A percentile compares a stretch with the other conserved stretches of the same genome.
These are phyloP conservation scores for Pseudogymnoascus verrucosus DNA, from an alignment of 2,329 filamentous ascomycete species.

Conservation along the genomic window DNA sequence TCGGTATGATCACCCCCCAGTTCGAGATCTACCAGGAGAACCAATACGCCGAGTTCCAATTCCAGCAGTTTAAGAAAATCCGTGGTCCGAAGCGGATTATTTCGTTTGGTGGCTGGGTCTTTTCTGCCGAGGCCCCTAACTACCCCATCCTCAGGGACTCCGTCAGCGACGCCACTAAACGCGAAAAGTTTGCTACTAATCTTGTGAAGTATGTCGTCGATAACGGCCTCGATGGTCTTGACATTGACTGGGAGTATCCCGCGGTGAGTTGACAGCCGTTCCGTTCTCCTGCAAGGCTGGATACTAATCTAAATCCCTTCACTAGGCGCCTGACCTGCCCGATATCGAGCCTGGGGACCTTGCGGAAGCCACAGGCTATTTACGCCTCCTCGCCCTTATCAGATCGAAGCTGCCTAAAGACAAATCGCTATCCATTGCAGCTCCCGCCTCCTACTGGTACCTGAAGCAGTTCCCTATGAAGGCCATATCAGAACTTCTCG, in stretches of 20 bases:
- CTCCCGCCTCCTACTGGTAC: constrained; percentile 26
- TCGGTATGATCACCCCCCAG: constrained; percentile 25
- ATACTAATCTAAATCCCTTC: neutral
- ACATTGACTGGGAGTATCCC: constrained; percentile 30
- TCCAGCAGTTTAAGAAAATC: constrained; percentile 26
- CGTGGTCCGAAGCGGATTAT: constrained; percentile 29
- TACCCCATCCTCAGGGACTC: constrained; percentile 31
- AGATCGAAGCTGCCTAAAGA: constrained; percentile 12
- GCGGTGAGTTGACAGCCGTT: constrained; percentile 1
- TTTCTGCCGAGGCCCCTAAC: constrained; percentile 30
- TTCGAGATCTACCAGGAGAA: constrained; percentile 24
- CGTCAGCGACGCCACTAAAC: constrained; percentile 25
- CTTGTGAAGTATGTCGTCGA: constrained; percentile 29
- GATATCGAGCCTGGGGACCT: constrained; percentile 23
- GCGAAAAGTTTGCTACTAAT: constrained; percentile 26
- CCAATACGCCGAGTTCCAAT: constrained; percentile 23
- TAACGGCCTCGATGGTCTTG: constrained; percentile 24
- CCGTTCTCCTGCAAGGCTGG: constrained; percentile 7
- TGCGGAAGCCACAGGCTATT: constrained; percentile 27
- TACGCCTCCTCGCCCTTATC: constrained; percentile 22
- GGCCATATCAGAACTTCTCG: constrained; percentile 19
- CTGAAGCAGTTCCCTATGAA: constrained; percentile 24
- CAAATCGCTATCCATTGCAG: constrained; percentile 16
- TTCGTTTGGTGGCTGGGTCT: constrained; percentile 39
- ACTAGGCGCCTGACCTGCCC: neutral